Percentiles rank a stretch among this genome's conserved stretches.
These are phyloP conservation scores for Thelephora ganbajun DNA, from an alignment of 768 basidiomycete genomes.

Conservation along the genomic window DNA sequence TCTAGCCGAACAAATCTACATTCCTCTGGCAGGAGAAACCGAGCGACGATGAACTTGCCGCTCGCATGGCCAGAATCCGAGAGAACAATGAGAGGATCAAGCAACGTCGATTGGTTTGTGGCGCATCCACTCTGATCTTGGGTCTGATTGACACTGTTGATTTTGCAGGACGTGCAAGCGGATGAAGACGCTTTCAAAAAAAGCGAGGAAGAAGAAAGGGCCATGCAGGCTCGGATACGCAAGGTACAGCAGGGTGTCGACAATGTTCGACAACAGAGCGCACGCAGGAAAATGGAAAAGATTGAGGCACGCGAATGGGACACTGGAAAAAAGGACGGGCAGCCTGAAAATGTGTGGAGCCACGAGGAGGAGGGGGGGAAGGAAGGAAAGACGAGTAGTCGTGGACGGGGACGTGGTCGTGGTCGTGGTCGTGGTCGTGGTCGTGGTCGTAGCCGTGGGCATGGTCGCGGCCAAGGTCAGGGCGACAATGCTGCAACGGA, in stretches of 20 bases:
- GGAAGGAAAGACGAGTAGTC: background rate
- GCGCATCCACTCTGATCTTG: background rate
- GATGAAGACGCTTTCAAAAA: slow-evolving; percentile 71
- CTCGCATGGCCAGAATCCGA: slow-evolving; percentile 55
- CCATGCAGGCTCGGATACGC: slow-evolving; percentile 38
- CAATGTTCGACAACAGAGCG: slow-evolving; percentile 63
- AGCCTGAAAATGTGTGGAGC: background rate
- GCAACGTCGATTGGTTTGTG: slow-evolving; percentile 44
- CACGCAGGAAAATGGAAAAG: slow-evolving; percentile 72
- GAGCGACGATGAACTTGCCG: slow-evolving; percentile 50
- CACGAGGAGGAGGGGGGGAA: background rate
- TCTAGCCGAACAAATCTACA: too few relatives aligned
- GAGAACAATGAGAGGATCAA: slow-evolving; percentile 70
- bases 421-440: slow-evolving; percentile 14
- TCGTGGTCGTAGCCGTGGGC: slow-evolving; percentile 9
- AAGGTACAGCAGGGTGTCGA: slow-evolving; percentile 60
- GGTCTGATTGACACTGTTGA: slow-evolving; percentile 1
- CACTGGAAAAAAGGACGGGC: slow-evolving; percentile 41
- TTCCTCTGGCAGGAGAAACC: slow-evolving; percentile 41
- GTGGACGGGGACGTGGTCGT: background rate
- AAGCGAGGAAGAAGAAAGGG: slow-evolving; percentile 50
- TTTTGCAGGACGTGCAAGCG: slow-evolving; percentile 56
- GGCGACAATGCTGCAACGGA: background rate
- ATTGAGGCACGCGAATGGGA: slow-evolving; percentile 75
- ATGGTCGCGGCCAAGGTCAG: slow-evolving; percentile 10